Evolutionary conservation across 495 filamentous ascomycete species (phyloP).

Genomic region (Pyrenopolyporus hunteri): DNA sequence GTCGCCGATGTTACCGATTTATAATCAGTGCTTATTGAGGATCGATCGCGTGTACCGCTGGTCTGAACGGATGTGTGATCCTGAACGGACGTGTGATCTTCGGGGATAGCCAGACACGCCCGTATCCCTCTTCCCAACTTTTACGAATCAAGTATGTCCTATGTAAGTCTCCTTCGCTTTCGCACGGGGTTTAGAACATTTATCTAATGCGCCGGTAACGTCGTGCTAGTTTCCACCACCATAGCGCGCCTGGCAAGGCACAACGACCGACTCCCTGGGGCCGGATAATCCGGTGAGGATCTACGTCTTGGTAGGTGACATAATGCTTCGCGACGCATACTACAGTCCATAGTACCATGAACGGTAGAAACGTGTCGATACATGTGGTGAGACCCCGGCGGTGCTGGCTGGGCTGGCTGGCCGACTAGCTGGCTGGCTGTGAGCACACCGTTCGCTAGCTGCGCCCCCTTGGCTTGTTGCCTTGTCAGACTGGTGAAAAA

Average conservation of each 20-base stretch:
- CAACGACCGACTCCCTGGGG: slow-evolving; percentile 18
- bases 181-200: slow-evolving; percentile 2
- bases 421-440: slow-evolving; percentile 28
- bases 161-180: background rate
- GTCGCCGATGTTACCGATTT: background rate
- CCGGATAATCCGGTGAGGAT: slow-evolving; percentile 29
- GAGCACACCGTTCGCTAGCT: slow-evolving; percentile 25
- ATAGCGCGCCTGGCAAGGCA: background rate
- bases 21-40: slow-evolving; percentile 14
- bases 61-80: background rate
- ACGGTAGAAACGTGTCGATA: slow-evolving; percentile 29
- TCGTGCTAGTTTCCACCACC: background rate
- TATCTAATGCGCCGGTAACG: slow-evolving; percentile 3
- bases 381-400: slow-evolving; percentile 29
- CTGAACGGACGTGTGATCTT: too few relatives aligned
- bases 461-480: slow-evolving; percentile 27
- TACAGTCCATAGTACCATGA: slow-evolving; percentile 25
- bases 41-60: background rate
- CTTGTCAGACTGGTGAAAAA: slow-evolving; percentile 5
- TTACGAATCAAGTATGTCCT: background rate
- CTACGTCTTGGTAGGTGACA: slow-evolving; percentile 18
- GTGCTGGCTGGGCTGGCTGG: slow-evolving; percentile 2
- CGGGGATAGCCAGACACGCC: too few relatives aligned
- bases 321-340: slow-evolving; percentile 12
- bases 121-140: background rate